These are phyloP conservation scores for Tricholoma sp. DNA, from an alignment of 768 basidiomycete species.

Conservation along the genomic window DNA sequence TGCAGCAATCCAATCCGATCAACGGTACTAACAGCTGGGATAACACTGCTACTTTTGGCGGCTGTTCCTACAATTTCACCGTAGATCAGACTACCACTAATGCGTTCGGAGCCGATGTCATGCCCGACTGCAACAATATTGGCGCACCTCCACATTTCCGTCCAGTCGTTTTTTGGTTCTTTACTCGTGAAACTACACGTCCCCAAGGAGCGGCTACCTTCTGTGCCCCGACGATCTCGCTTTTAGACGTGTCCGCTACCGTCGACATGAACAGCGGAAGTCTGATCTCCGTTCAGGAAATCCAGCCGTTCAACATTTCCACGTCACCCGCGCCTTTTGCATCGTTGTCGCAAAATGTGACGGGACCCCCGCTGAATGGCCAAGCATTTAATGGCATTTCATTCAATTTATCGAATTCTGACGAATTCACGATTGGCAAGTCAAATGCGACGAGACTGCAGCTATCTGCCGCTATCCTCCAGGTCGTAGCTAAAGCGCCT, in stretches of 20 bases:
- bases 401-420: conserved; percentile 38
- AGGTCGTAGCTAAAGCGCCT: conserved; percentile 35
- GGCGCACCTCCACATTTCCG: conserved; percentile 30
- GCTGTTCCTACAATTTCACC: conserved; percentile 21
- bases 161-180: conserved; percentile 56
- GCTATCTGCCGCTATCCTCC: conserved; percentile 48
- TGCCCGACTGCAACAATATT: conserved; percentile 2
- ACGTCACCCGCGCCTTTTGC: conserved; percentile 37
- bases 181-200: conserved; percentile 32
- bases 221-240: conserved; percentile 39
- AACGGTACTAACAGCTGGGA: conserved; percentile 29
- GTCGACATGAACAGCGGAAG: conserved; percentile 41
- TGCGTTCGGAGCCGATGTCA: neutral
- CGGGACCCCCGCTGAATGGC: conserved; percentile 38
- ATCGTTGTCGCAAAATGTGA: conserved; percentile 37
- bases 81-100: neutral
- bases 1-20: conserved; percentile 21
- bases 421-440: conserved; percentile 34
- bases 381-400: conserved; percentile 50
- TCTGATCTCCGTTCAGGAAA: conserved; percentile 35
- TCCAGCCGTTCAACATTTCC: conserved; percentile 31
- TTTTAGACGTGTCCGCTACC: conserved; percentile 40
- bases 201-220: conserved; percentile 39
- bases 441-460: conserved; percentile 41
- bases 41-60: conserved; percentile 34